Percentiles rank a stretch among this genome's conserved stretches.
These are phyloP conservation scores for Nannochloris sp. DNA, from an alignment of 139 green algal genomes.

Conservation along the genomic window DNA sequence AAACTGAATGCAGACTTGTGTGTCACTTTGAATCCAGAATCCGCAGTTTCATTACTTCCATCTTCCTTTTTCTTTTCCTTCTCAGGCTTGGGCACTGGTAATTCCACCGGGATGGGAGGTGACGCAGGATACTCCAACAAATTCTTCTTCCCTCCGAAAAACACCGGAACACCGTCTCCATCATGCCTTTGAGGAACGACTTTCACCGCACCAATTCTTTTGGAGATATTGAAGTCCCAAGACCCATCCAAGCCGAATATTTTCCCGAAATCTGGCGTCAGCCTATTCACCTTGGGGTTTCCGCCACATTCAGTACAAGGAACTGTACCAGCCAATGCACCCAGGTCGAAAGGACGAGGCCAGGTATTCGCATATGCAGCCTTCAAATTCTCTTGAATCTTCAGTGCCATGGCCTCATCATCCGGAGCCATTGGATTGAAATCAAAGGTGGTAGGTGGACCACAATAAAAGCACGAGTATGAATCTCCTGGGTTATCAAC, in stretches of 20 bases:
- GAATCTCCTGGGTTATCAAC: constrained; percentile 20
- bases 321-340: constrained; percentile 24
- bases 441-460: constrained; percentile 11
- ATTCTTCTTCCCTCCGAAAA: constrained; percentile 1
- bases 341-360: constrained; percentile 7
- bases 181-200: background rate
- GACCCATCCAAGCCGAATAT: constrained; percentile 13
- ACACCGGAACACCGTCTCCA: background rate
- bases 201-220: constrained; percentile 5
- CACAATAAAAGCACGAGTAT: constrained; percentile 37
- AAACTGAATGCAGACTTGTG: constrained; percentile 3
- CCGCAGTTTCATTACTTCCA: constrained; percentile 5
- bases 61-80: background rate
- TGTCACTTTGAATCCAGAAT: background rate
- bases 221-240: constrained; percentile 14
- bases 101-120: background rate
- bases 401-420: constrained; percentile 15
- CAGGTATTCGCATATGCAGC: constrained; percentile 27
- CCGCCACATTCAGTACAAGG: constrained; percentile 25
- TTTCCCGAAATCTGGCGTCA: constrained; percentile 31
- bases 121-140: constrained; percentile 9
- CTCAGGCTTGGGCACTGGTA: constrained; percentile 4
- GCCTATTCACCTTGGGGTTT: constrained; percentile 9
- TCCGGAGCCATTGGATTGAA: constrained; percentile 13
- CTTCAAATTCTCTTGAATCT: constrained; percentile 36